phyloP scores from a whole-genome alignment of 1,284 basidiomycete species.

The Hemileia vastatrix region DNA sequence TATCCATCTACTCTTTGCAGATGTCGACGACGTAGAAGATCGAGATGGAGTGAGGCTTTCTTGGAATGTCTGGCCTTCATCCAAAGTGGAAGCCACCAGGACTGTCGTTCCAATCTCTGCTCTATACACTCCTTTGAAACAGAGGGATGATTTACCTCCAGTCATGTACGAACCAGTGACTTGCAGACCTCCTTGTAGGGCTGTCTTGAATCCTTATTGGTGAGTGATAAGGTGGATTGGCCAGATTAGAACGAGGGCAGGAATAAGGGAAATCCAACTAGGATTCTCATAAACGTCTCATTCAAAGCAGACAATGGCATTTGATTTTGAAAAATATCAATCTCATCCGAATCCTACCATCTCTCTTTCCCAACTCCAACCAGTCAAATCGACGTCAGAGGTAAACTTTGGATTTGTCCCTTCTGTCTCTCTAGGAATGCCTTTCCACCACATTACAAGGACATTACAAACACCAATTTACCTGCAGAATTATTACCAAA shows the following conservation, averaged over 20 bases:
- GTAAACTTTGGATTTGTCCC: constrained; percentile 45
- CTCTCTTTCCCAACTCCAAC: background rate
- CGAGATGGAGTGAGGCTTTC: constrained; percentile 44
- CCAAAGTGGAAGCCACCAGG: constrained; percentile 41
- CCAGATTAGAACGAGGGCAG: too few species aligned
- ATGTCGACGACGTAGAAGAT: constrained; percentile 45
- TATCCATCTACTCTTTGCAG: background rate
- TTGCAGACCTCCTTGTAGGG: constrained; percentile 44
- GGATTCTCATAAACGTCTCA: too few species aligned
- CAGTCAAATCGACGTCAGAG: constrained; percentile 44
- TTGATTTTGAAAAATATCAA: too few species aligned
- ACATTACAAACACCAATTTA: constrained; percentile 44
- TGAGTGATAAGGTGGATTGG: background rate
- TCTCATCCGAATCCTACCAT: background rate
- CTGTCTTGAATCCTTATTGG: constrained; percentile 44
- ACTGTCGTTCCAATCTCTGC: constrained; percentile 44
- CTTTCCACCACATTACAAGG: constrained; percentile 45
- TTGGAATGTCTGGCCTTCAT: constrained; percentile 45
- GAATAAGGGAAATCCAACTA: too few species aligned
- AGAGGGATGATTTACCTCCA: constrained; percentile 42
- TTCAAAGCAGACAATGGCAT: too few species aligned
- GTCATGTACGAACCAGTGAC: constrained; percentile 45
- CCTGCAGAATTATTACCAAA: constrained; percentile 44
- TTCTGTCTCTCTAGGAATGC: constrained; percentile 45
- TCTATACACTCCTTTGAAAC: constrained; percentile 44